A percentile compares a stretch with the other conserved stretches of the same genome.
phyloP scores from a whole-genome alignment of 805 yeast genomes.

The Candida ponderosae region DNA sequence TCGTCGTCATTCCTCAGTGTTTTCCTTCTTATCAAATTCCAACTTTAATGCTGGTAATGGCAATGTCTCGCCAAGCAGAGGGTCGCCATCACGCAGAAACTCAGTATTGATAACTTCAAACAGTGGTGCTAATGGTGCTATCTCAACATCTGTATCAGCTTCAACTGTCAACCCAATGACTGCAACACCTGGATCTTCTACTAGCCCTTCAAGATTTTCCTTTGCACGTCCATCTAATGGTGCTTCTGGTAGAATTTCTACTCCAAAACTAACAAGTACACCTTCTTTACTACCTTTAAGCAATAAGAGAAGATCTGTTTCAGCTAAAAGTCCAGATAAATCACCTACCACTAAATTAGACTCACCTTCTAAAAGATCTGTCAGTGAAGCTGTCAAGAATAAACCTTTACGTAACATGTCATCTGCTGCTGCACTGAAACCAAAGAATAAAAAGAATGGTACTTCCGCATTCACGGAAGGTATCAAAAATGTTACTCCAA shows the following conservation, averaged over 20 bases:
- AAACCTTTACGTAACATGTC: slow-evolving; percentile 49
- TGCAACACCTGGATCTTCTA: background rate
- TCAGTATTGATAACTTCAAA: background rate
- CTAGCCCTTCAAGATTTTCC: slow-evolving; percentile 1
- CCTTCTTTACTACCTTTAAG: slow-evolving; percentile 5
- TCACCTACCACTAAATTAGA: slow-evolving; percentile 5
- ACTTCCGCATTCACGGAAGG: slow-evolving; percentile 88
- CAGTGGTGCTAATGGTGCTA: slow-evolving; percentile 1
- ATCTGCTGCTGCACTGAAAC: slow-evolving; percentile 32
- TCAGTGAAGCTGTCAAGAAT: slow-evolving; percentile 41
- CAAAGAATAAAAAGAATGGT: slow-evolving; percentile 43
- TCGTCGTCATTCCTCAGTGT: slow-evolving; percentile 54
- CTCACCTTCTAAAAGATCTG: slow-evolving; percentile 30
- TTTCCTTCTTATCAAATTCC: slow-evolving; percentile 34
- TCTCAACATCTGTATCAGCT: slow-evolving; percentile 8
- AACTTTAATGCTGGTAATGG: slow-evolving; percentile 3
- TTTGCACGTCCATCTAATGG: slow-evolving; percentile 6
- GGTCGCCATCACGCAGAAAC: background rate
- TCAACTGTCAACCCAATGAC: slow-evolving; percentile 14
- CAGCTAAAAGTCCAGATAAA: slow-evolving; percentile 29
- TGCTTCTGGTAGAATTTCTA: slow-evolving; percentile 14
- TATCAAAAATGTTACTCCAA: slow-evolving; percentile 65
- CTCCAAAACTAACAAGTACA: slow-evolving; percentile 10
- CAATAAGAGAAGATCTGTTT: slow-evolving; percentile 40
- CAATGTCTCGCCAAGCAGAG: slow-evolving; percentile 9